Percentiles rank a stretch among this genome's conserved stretches.
Conservation (phyloP, 129 eudicot species). For the Lonicera japonica region DNA sequence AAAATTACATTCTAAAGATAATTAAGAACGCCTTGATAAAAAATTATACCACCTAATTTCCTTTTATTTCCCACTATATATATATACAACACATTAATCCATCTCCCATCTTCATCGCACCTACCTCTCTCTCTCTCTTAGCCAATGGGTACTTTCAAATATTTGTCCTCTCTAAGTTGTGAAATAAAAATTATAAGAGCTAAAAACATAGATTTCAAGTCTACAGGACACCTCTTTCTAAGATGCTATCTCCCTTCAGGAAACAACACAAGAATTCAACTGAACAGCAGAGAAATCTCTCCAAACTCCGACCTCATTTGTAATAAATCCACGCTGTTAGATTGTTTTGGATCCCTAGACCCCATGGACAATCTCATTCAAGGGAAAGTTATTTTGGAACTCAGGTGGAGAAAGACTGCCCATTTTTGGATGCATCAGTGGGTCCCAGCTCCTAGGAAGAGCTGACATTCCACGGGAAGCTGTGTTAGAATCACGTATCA, state of each 20-base stretch:
- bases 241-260: slow-evolving; percentile 61
- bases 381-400: slow-evolving; percentile 41
- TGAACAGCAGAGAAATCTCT: slow-evolving; percentile 44
- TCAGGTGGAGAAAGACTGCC: slow-evolving; percentile 31
- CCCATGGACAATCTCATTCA: slow-evolving; percentile 33
- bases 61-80: no score
- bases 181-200: slow-evolving; percentile 51
- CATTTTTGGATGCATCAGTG: slow-evolving; percentile 24
- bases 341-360: slow-evolving; percentile 39
- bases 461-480: slow-evolving; percentile 47
- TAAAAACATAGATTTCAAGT: slow-evolving; percentile 30
- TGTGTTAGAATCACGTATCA: slow-evolving; percentile 33
- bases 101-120: no score
- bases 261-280: slow-evolving; percentile 40
- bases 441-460: slow-evolving; percentile 47
- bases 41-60: no score
- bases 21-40: no score
- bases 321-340: slow-evolving; percentile 43
- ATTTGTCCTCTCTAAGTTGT: slow-evolving; percentile 31
- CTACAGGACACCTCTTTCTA: slow-evolving; percentile 33
- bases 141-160: slow-evolving; percentile 26
- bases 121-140: not conserved
- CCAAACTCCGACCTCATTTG: slow-evolving; percentile 16
- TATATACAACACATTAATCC: no score
- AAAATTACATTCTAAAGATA: no score